phyloP scores from a whole-genome alignment of 2,329 filamentous ascomycete species.

The Epicoccum nigrum region DNA sequence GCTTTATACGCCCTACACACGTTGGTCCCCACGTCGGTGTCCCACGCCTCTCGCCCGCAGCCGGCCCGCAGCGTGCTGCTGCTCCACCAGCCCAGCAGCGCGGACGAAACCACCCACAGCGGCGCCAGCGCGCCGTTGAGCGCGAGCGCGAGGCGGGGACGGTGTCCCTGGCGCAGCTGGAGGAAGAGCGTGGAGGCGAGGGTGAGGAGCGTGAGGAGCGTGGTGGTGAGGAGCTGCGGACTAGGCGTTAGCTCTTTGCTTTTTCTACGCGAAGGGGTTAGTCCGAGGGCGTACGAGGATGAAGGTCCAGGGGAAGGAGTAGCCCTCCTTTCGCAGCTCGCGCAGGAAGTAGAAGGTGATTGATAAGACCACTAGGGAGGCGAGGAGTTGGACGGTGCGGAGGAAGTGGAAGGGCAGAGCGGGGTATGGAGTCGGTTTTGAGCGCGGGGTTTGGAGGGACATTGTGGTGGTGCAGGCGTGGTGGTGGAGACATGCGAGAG shows the following conservation, averaged over 20 bases:
- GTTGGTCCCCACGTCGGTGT: conserved; percentile 59
- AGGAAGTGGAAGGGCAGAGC: conserved; percentile 51
- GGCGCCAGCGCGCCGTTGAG: conserved; percentile 57
- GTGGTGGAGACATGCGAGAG: too few species aligned
- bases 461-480: conserved; percentile 14
- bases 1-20: conserved; percentile 66
- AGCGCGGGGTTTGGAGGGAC: conserved; percentile 27
- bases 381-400: conserved; percentile 50
- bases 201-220: conserved; percentile 59
- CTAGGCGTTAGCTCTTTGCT: conserved; percentile 4
- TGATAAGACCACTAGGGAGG: conserved; percentile 57
- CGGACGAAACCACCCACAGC: conserved; percentile 60
- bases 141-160: conserved; percentile 57
- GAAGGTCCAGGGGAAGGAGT: conserved; percentile 64
- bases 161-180: conserved; percentile 59
- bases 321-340: conserved; percentile 59
- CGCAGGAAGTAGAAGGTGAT: conserved; percentile 64
- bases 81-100: conserved; percentile 61
- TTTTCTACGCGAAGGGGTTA: background rate
- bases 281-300: conserved; percentile 54
- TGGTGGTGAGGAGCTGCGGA: conserved; percentile 56
- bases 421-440: conserved; percentile 48
- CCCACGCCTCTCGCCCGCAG: conserved; percentile 60
- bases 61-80: conserved; percentile 58
- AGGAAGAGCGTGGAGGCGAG: conserved; percentile 55